Evolutionary conservation across 768 basidiomycete species (phyloP).

Genomic region (Psilocybe cyanescens): DNA sequence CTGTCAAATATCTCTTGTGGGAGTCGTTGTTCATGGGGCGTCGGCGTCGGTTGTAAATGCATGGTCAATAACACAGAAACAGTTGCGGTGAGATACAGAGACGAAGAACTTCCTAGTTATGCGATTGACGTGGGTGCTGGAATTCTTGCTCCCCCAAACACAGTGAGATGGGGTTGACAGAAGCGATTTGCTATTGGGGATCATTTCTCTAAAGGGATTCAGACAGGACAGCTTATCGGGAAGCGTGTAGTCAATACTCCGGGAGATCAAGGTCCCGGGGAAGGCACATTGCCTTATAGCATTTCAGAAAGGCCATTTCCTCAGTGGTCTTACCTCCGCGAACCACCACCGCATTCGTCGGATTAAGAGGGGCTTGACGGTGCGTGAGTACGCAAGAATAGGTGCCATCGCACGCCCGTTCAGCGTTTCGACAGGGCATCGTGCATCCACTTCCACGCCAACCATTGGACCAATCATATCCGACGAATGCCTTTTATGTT

Average conservation of each 20-base stretch:
- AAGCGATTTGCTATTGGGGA: neutral
- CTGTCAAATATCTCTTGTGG: slow-evolving; percentile 34
- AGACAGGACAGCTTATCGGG: neutral
- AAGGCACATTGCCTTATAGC: neutral
- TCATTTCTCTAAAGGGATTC: neutral
- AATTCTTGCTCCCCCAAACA: neutral
- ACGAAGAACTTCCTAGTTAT: no score
- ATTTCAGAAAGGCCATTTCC: no score
- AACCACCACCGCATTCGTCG: neutral
- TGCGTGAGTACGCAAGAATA: neutral
- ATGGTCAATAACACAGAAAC: neutral
- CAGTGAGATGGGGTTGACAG: neutral
- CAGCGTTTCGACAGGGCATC: neutral
- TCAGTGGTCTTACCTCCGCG: neutral
- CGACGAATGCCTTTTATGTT: no score
- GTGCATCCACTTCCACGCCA: no score
- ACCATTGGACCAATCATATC: no score
- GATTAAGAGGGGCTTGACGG: neutral
- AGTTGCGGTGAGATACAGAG: neutral
- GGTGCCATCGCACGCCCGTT: neutral
- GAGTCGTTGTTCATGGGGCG: slow-evolving; percentile 10
- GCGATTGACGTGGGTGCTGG: neutral
- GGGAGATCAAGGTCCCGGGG: neutral
- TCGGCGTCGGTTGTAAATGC: neutral
- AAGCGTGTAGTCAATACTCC: neutral